phyloP scores from a whole-genome alignment of 1,284 basidiomycete species.

The Cerioporus squamosus region DNA sequence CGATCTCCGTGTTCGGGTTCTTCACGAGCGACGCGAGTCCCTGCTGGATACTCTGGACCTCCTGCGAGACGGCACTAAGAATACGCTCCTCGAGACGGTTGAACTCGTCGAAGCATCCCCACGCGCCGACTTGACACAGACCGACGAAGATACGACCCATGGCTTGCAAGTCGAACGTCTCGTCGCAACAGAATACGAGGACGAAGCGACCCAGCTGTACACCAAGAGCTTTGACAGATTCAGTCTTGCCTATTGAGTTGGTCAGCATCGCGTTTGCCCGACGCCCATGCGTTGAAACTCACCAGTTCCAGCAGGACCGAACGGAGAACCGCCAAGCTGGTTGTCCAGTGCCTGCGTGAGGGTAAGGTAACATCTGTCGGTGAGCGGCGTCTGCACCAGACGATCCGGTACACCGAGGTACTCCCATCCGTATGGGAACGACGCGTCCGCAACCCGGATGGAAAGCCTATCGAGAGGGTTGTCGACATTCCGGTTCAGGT shows the following conservation, averaged over 20 bases:
- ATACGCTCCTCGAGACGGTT: constrained; percentile 99
- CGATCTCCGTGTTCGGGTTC: constrained; percentile 89
- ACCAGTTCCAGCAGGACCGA: constrained; percentile 98
- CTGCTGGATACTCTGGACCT: constrained; percentile 98
- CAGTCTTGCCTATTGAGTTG: constrained; percentile 83
- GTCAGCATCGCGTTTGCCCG: neutral
- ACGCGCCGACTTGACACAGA: constrained; percentile 98
- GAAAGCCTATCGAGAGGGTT: constrained; percentile 82
- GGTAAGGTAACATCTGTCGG: constrained; percentile 97
- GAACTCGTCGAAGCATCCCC: constrained; percentile 99
- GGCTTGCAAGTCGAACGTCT: constrained; percentile 99
- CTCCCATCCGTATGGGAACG: constrained; percentile 98
- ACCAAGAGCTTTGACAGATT: constrained; percentile 98
- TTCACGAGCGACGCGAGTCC: constrained; percentile 83
- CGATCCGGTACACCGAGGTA: constrained; percentile 97
- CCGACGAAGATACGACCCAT: constrained; percentile 99
- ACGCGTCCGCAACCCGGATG: constrained; percentile 89
- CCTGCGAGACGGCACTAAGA: constrained; percentile 97
- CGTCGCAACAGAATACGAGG: constrained; percentile 99
- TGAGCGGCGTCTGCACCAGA: constrained; percentile 97
- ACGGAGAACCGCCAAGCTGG: constrained; percentile 95
- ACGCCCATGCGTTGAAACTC: constrained; percentile 18
- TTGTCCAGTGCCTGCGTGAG: constrained; percentile 95
- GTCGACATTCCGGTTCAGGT: constrained; percentile 73
- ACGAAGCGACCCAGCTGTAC: constrained; percentile 98